Evolutionary conservation across 2,329 filamentous ascomycete species (phyloP).

Genomic region (Taxawa tesnikishii): DNA sequence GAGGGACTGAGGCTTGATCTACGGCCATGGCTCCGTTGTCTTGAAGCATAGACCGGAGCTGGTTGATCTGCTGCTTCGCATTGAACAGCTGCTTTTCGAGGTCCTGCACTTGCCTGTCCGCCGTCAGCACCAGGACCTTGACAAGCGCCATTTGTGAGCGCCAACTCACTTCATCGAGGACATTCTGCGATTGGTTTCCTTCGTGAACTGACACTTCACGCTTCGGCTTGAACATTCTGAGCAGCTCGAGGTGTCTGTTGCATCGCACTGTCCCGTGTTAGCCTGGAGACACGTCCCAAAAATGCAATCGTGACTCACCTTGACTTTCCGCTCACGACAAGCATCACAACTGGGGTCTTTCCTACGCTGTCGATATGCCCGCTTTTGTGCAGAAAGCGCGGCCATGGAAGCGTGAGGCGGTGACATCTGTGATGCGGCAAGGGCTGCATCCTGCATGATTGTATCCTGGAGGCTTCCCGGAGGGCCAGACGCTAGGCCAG

Average conservation of each 20-base stretch:
- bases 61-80: conserved; percentile 67
- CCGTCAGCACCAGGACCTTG: conserved; percentile 1
- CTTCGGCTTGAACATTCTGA: conserved; percentile 95
- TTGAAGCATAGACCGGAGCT: conserved; percentile 53
- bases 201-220: conserved; percentile 97
- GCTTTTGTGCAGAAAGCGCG: conserved; percentile 64
- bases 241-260: conserved; percentile 89
- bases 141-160: not conserved
- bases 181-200: conserved; percentile 97
- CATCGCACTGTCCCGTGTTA: conserved; percentile 57
- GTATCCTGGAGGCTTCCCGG: conserved; percentile 2
- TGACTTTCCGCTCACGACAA: conserved; percentile 71
- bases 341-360: conserved; percentile 98
- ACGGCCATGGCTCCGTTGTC: conserved; percentile 34
- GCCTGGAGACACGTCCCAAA: not conserved
- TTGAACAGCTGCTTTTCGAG: conserved; percentile 81
- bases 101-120: conserved; percentile 71
- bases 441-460: conserved; percentile 7
- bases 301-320: conserved; percentile 27
- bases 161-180: conserved; percentile 76
- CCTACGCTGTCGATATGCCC: conserved; percentile 84
- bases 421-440: conserved; percentile 18
- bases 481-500: conserved; percentile 1
- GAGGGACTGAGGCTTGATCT: conserved; percentile 17
- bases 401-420: conserved; percentile 30